Conservation (phyloP, 1,139 yeast genomes). For the Lodderomyces margitis region DNA sequence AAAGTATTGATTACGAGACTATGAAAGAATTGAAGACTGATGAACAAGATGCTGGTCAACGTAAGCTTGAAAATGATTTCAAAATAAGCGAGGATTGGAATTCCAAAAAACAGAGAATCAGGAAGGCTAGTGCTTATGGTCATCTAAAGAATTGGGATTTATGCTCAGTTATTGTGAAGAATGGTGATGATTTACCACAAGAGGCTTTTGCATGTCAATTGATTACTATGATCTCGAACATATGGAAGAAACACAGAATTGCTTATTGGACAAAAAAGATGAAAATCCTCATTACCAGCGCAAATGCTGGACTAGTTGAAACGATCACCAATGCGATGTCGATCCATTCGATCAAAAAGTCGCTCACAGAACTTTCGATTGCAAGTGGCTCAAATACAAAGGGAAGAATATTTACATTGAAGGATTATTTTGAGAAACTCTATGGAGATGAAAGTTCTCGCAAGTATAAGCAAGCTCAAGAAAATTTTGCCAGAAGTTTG, state of each 20-base stretch:
- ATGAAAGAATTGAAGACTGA: conserved; percentile 45
- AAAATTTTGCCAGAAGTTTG: conserved; percentile 76
- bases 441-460: conserved; percentile 61
- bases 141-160: conserved; percentile 90
- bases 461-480: conserved; percentile 69
- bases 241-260: conserved; percentile 69
- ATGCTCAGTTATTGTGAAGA: conserved; percentile 91
- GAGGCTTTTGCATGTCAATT: conserved; percentile 97
- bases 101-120: conserved; percentile 73
- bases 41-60: conserved; percentile 71
- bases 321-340: conserved; percentile 93
- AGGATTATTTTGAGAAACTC: conserved; percentile 72
- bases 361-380: conserved; percentile 73
- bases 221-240: conserved; percentile 77
- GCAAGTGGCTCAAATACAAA: conserved; percentile 63
- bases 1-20: conserved; percentile 49
- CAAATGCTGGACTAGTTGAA: conserved; percentile 88
- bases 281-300: conserved; percentile 89
- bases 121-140: conserved; percentile 75
- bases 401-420: conserved; percentile 67
- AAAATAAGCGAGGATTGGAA: conserved; percentile 95
- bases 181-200: conserved; percentile 93
- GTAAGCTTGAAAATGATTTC: conserved; percentile 87
- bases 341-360: conserved; percentile 89
- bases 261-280: conserved; percentile 89